phyloP scores from a whole-genome alignment of 805 yeast species.

The Ogataea trehalophila region DNA sequence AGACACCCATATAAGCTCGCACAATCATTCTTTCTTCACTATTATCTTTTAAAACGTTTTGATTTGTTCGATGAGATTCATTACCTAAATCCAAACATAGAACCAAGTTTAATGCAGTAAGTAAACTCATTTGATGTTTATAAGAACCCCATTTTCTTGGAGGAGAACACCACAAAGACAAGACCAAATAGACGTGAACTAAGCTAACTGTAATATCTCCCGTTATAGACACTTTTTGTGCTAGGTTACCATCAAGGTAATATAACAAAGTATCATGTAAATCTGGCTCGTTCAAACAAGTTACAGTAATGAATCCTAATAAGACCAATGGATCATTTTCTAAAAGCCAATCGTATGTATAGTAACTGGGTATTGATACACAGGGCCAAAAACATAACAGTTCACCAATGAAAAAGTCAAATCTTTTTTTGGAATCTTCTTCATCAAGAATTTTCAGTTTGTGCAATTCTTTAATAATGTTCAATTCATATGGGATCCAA shows the following conservation, averaged over 20 bases:
- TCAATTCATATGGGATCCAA: slow-evolving; percentile 32
- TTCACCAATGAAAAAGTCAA: slow-evolving; percentile 31
- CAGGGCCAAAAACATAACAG: slow-evolving; percentile 47
- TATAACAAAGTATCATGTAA: slow-evolving; percentile 38
- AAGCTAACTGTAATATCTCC: slow-evolving; percentile 39
- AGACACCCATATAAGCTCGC: slow-evolving; percentile 43
- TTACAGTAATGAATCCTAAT: slow-evolving; percentile 40
- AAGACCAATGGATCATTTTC: slow-evolving; percentile 41
- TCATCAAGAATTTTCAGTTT: slow-evolving; percentile 30
- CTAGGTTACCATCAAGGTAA: slow-evolving; percentile 41
- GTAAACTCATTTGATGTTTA: slow-evolving; percentile 45
- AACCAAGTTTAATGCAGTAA: slow-evolving; percentile 40
- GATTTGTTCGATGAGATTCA: slow-evolving; percentile 26
- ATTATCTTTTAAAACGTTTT: slow-evolving; percentile 23
- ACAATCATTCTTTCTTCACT: slow-evolving; percentile 33
- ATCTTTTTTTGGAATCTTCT: slow-evolving; percentile 33
- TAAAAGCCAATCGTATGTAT: slow-evolving; percentile 36
- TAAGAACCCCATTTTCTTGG: slow-evolving; percentile 48
- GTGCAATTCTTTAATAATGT: slow-evolving; percentile 35
- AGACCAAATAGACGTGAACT: slow-evolving; percentile 39
- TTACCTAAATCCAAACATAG: slow-evolving; percentile 46
- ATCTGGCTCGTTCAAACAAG: slow-evolving; percentile 41
- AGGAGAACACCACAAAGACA: slow-evolving; percentile 51
- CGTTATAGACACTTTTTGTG: slow-evolving; percentile 39
- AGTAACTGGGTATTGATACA: slow-evolving; percentile 35